Conservation (phyloP, 208 protist genomes). For the Leishmania tarentolae region DNA sequence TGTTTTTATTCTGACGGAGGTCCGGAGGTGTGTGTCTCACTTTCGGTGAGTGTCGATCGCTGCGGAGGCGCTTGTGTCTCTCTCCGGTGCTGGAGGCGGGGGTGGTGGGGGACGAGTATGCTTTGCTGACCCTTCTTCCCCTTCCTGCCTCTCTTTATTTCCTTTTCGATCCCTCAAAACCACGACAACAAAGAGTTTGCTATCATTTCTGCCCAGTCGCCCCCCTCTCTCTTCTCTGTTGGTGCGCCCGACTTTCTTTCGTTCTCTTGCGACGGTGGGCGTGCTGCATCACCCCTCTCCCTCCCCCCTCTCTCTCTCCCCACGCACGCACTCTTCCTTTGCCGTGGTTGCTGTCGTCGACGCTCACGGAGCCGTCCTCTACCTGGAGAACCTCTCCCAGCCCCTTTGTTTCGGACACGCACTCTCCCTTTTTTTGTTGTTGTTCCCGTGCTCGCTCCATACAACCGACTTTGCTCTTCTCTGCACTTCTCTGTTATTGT, state of each 20-base stretch:
- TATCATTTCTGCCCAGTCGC: neutral
- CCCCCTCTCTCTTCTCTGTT: neutral
- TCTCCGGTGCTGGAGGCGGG: neutral
- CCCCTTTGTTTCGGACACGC: neutral
- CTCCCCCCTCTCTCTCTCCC: too few relatives aligned
- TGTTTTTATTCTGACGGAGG: neutral
- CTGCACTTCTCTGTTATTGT: neutral
- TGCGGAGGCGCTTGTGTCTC: neutral
- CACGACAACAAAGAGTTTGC: neutral
- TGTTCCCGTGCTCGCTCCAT: neutral
- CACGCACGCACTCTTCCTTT: too few relatives aligned
- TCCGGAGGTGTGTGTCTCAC: neutral
- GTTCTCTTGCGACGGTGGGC: neutral
- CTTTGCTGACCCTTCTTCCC: neutral
- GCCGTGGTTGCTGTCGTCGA: neutral
- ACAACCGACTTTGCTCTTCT: neutral
- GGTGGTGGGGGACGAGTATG: neutral
- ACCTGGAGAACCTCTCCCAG: neutral
- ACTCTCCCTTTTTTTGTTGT: neutral
- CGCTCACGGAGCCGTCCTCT: neutral
- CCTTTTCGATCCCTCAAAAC: slow-evolving; percentile 2
- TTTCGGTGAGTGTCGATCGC: neutral
- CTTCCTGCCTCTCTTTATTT: neutral
- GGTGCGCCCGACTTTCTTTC: neutral
- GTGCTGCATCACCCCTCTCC: neutral